These are phyloP conservation scores for Sinapis alba DNA, from an alignment of 441 rosid genomes.

Conservation along the genomic window DNA sequence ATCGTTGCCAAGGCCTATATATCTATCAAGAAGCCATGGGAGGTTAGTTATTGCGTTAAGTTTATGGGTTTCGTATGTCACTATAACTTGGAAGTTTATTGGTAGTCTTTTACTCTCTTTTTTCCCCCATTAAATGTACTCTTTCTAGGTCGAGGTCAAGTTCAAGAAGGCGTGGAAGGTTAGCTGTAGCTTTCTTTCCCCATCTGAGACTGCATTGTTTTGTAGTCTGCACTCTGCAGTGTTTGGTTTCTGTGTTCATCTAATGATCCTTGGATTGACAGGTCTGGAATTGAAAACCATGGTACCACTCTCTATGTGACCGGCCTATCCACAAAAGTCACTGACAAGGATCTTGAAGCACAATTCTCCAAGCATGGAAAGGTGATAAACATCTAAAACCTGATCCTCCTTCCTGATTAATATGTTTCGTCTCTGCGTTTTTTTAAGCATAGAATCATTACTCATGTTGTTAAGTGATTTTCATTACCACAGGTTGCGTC, in stretches of 20 bases:
- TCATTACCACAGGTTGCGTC: slow-evolving; percentile 66
- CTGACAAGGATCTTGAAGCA: slow-evolving; percentile 85
- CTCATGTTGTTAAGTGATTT: neutral
- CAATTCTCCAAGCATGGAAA: slow-evolving; percentile 98
- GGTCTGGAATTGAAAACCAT: slow-evolving; percentile 55
- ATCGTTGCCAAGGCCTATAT: slow-evolving; percentile 36
- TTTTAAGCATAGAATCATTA: neutral
- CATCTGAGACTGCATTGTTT: neutral
- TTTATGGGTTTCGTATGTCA: neutral
- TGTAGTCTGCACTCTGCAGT: neutral
- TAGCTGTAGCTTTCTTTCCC: slow-evolving; percentile 37
- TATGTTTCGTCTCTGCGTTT: neutral
- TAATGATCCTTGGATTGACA: slow-evolving; percentile 37
- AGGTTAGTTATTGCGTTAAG: neutral
- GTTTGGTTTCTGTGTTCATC: neutral
- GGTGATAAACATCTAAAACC: slow-evolving; percentile 44
- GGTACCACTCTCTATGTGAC: slow-evolving; percentile 94
- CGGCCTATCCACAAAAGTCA: slow-evolving; percentile 90
- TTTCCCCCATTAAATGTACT: neutral
- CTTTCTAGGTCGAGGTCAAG: neutral
- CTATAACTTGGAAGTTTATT: neutral
- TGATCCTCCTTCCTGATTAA: neutral
- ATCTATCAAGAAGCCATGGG: slow-evolving; percentile 55
- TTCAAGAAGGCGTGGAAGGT: slow-evolving; percentile 54
- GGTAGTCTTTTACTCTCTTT: neutral